Evolutionary conservation across 768 basidiomycete species (phyloP), one percentile per base, ranked within the genome.

Genomic region (Xerocomus spinulosus): DNA sequence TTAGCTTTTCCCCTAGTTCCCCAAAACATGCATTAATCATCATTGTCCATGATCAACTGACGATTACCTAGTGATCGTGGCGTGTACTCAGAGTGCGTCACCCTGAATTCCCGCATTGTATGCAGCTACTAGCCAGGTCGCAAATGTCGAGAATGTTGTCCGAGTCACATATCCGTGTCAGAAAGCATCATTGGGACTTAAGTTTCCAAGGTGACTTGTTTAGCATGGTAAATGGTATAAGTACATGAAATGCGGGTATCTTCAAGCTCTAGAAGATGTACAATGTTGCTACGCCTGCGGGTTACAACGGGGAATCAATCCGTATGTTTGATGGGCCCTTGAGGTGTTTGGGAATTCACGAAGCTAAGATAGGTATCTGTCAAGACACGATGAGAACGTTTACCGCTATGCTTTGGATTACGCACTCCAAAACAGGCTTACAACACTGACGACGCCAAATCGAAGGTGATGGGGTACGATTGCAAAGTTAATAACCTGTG

Each of bases 361-460:
- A 73, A 73, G 45, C 81, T 83, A n/a, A 83, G 68, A 56, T 83
- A 83, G 3, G 81, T 79, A 58, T 83, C 81, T 82, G 44, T 42
- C n/a, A 2, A 17, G n/a, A 5, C 10, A 13, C 26, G 24, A 37
- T 54, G 29, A 49, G 48, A 48, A 13, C 20, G 15, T 25, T n/a
- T 5, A 8, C 15, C 38, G 9, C 36, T 42, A 42, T 51, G 44
- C 18, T 49, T 32, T 36, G 6, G 4, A 21, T 9, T 12, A 76
- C 85, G 38, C 61, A 90, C 87, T 90, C 87, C 86, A 88, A 70
- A 86, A 85, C 50, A 90, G 73, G 58, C 83, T 84, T 43, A 91
- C 86, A 10, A 85, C 76, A 57, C 87, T 78, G 20, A 92, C 80
- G 17, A 84, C 72, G 17, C 85, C 74, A 44, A 92, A 83, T 30